Conservation (phyloP, 1,139 yeast genomes). For the Nakaseomyces nivariensis region DNA sequence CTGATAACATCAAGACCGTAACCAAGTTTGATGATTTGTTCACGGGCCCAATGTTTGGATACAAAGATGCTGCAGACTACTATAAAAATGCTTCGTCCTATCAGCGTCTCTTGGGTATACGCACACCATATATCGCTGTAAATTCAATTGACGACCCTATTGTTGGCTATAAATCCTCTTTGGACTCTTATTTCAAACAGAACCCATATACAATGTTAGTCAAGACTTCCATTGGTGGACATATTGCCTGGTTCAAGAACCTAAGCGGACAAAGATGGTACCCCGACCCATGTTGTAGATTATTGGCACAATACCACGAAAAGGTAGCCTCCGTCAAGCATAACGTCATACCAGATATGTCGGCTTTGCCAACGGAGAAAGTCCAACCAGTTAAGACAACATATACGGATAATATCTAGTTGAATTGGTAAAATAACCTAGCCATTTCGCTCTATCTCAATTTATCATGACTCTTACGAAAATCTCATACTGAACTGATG, state of each 20-base stretch:
- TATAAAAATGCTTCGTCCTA: conserved; percentile 46
- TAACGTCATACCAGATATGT: conserved; percentile 3
- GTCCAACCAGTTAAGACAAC: conserved; percentile 11
- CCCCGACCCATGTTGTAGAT: conserved; percentile 33
- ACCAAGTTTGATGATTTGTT: conserved; percentile 43
- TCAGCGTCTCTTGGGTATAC: conserved; percentile 39
- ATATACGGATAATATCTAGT: neutral
- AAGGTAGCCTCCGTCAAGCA: conserved; percentile 8
- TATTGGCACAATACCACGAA: conserved; percentile 28
- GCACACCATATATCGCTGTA: conserved; percentile 45
- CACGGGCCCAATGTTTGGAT: conserved; percentile 47
- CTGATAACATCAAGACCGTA: conserved; percentile 23
- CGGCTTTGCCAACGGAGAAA: neutral
- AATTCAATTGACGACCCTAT: conserved; percentile 51
- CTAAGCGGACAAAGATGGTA: conserved; percentile 47
- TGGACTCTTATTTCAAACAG: conserved; percentile 37
- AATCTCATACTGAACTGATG: too few species aligned
- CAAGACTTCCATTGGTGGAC: conserved; percentile 55
- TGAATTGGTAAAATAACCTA: too few species aligned
- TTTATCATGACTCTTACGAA: too few species aligned
- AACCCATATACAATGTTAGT: conserved; percentile 51
- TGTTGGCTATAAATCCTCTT: conserved; percentile 41
- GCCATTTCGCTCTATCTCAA: too few species aligned
- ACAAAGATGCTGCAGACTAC: conserved; percentile 44
- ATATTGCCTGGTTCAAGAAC: conserved; percentile 47